Percentiles rank a stretch among this genome's conserved stretches.
Evolutionary conservation across 768 basidiomycete genomes (phyloP).

Genomic region (Baorangia bicolor): DNA sequence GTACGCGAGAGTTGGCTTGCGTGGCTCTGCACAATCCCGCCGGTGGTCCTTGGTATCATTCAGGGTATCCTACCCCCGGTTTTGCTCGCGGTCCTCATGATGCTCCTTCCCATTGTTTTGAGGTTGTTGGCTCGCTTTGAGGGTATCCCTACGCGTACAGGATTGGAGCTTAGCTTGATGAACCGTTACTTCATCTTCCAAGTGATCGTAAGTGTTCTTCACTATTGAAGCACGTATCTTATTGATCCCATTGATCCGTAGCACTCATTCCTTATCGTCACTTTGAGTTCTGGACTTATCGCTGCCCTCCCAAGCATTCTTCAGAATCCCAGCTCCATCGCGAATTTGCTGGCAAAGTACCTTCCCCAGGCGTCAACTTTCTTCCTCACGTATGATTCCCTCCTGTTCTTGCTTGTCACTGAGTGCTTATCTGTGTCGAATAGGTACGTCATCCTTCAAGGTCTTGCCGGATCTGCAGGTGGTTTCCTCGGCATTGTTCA

Average conservation of each 20-base stretch:
- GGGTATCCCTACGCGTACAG: slow-evolving; percentile 83
- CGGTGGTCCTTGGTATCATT: slow-evolving; percentile 73
- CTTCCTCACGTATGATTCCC: slow-evolving; percentile 70
- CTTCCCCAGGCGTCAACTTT: slow-evolving; percentile 85
- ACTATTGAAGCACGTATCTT: not conserved
- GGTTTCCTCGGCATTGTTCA: slow-evolving; percentile 79
- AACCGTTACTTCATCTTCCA: slow-evolving; percentile 89
- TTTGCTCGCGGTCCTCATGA: slow-evolving; percentile 85
- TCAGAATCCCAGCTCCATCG: slow-evolving; percentile 66
- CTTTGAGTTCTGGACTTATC: slow-evolving; percentile 80
- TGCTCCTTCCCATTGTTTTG: slow-evolving; percentile 83
- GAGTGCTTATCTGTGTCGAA: not conserved
- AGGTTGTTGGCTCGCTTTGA: slow-evolving; percentile 81
- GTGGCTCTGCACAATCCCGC: slow-evolving; percentile 79
- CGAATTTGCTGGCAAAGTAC: slow-evolving; percentile 69
- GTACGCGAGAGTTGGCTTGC: slow-evolving; percentile 63
- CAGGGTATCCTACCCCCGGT: slow-evolving; percentile 88
- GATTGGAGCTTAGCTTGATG: slow-evolving; percentile 90
- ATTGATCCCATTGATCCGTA: slow-evolving; percentile 31
- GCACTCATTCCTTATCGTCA: slow-evolving; percentile 94
- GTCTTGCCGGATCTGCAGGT: slow-evolving; percentile 73
- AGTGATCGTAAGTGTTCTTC: slow-evolving; percentile 65
- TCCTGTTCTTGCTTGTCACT: not conserved
- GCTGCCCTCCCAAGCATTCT: slow-evolving; percentile 62
- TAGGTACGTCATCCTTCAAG: slow-evolving; percentile 78